These are phyloP conservation scores for Candida ficus DNA, from an alignment of 805 yeast genomes.

Conservation along the genomic window DNA sequence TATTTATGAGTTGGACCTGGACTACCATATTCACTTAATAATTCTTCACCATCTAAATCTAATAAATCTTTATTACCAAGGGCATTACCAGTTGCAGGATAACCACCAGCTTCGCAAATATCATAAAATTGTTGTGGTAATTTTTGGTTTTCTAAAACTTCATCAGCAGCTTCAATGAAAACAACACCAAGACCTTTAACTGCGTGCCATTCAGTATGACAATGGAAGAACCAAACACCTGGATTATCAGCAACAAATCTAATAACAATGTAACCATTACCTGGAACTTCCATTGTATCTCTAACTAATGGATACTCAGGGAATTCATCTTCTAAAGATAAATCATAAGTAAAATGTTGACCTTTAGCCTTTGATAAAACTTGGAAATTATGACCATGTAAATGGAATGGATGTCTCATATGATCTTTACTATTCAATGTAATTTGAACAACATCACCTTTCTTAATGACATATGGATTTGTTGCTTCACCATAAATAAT, in stretches of 20 bases:
- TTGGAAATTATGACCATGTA: conserved; percentile 73
- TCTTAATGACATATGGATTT: conserved; percentile 54
- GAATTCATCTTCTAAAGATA: conserved; percentile 15
- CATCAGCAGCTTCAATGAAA: conserved; percentile 65
- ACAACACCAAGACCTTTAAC: conserved; percentile 74
- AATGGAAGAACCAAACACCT: conserved; percentile 92
- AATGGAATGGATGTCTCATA: conserved; percentile 74
- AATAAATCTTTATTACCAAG: conserved; percentile 58
- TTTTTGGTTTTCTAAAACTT: conserved; percentile 34
- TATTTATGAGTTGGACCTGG: too few relatives aligned
- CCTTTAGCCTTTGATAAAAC: conserved; percentile 41
- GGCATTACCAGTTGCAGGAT: conserved; percentile 60
- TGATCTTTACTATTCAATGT: conserved; percentile 75
- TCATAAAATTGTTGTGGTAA: conserved; percentile 42
- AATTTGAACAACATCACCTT: conserved; percentile 64
- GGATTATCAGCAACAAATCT: conserved; percentile 82
- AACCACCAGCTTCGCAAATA: conserved; percentile 41
- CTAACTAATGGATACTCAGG: conserved; percentile 59
- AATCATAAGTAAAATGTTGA: conserved; percentile 21
- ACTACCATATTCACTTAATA: neutral
- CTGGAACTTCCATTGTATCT: conserved; percentile 68
- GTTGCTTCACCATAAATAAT: conserved; percentile 68
- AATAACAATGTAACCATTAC: conserved; percentile 58
- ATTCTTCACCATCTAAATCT: conserved; percentile 44
- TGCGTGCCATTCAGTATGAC: conserved; percentile 84